Conservation (phyloP, 73 alveolate genomes). For the Tetrahymena borealis region DNA sequence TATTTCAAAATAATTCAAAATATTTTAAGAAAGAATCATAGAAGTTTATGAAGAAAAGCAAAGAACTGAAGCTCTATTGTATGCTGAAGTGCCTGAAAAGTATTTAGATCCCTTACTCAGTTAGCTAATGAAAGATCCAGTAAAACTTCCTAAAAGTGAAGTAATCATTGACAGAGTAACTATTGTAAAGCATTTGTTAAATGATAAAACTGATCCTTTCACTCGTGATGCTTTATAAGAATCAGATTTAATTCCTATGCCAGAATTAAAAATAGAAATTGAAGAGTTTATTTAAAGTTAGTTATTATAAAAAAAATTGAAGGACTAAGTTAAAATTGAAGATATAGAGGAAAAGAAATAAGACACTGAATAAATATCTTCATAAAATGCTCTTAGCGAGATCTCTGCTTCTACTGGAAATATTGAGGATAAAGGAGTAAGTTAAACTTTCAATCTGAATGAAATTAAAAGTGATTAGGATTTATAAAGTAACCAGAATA, state of each 20-base stretch:
- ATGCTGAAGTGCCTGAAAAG: conserved; percentile 23
- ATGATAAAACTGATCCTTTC: conserved; percentile 10
- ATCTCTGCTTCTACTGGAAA: not conserved
- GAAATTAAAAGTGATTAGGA: not conserved
- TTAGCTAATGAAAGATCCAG: conserved; percentile 33
- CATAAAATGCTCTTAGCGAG: not conserved
- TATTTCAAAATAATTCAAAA: not conserved
- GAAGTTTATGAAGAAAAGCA: not conserved
- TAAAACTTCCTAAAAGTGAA: conserved; percentile 5
- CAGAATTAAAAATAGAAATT: conserved; percentile 12
- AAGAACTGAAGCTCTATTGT: not conserved
- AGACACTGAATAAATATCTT: not conserved
- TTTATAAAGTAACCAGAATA: not conserved
- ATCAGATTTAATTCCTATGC: not conserved
- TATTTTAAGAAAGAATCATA: not conserved
- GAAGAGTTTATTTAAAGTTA: not conserved
- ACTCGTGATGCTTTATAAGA: not conserved
- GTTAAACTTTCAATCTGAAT: not conserved
- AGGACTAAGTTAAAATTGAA: not conserved
- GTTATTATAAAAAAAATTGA: not conserved
- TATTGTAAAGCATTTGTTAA: not conserved
- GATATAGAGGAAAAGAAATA: not conserved
- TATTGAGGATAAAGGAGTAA: not conserved
- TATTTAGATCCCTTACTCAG: conserved; percentile 23
- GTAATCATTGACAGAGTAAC: conserved; percentile 20